A percentile compares a stretch with the other conserved stretches of the same genome.
Conservation (phyloP, 345 rosid species). For the Hibiscus trionum region DNA sequence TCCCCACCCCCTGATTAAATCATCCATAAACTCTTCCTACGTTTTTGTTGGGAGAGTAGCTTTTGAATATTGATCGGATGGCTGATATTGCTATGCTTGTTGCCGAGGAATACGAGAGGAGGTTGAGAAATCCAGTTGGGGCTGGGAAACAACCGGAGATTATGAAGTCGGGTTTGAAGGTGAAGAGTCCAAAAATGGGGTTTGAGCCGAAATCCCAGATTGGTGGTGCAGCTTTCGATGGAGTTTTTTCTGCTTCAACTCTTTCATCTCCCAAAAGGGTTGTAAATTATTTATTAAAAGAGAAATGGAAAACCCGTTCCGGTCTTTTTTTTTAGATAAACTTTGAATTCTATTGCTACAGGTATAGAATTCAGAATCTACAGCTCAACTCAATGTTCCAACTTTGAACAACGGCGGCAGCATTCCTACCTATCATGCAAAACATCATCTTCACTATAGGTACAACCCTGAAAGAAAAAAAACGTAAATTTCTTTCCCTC, state of each 20-base stretch:
- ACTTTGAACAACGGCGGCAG: too few relatives aligned
- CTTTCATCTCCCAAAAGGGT: not conserved
- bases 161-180: not conserved
- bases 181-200: conserved; percentile 19
- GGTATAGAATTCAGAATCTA: too few relatives aligned
- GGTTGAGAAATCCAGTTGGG: conserved; percentile 14
- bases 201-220: conserved; percentile 31
- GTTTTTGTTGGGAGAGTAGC: not conserved
- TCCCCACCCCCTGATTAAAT: not conserved
- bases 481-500: too few relatives aligned
- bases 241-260: conserved; percentile 39
- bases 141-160: not conserved
- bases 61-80: conserved; percentile 14
- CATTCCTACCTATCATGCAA: too few relatives aligned
- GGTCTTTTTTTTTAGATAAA: not conserved
- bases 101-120: conserved; percentile 58
- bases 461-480: too few relatives aligned
- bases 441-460: too few relatives aligned
- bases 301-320: not conserved
- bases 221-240: conserved; percentile 35
- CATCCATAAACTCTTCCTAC: not conserved
- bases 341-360: too few relatives aligned
- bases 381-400: too few relatives aligned
- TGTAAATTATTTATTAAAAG: not conserved
- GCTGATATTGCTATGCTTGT: conserved; percentile 58